Conservation (phyloP, 1,284 basidiomycete genomes). For the Chalciporus sp. region DNA sequence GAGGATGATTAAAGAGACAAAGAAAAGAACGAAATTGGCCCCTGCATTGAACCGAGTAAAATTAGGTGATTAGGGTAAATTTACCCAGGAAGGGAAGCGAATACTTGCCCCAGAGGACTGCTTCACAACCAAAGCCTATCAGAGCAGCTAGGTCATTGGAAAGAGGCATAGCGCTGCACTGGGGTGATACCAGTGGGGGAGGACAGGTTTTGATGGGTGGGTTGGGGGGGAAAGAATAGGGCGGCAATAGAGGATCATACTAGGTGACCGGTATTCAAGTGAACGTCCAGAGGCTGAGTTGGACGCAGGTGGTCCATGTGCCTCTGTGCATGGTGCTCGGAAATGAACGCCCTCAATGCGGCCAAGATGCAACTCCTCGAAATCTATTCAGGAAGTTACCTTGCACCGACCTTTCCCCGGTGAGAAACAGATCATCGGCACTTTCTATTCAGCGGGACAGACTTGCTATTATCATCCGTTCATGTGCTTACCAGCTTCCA, state of each 20-base stretch:
- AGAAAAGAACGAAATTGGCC: conserved; percentile 28
- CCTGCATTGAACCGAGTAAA: conserved; percentile 12
- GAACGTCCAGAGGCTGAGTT: neutral
- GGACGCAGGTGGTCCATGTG: too few relatives aligned
- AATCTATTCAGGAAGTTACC: too few relatives aligned
- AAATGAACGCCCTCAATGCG: too few relatives aligned
- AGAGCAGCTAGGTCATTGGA: conserved; percentile 33
- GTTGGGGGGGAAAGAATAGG: neutral
- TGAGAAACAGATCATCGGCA: too few relatives aligned
- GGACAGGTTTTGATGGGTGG: neutral
- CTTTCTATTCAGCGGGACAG: too few relatives aligned
- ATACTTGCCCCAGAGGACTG: conserved; percentile 34
- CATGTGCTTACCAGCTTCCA: too few relatives aligned
- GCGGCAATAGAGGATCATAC: neutral
- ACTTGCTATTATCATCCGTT: too few relatives aligned
- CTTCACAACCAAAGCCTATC: conserved; percentile 37
- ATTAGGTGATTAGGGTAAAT: neutral
- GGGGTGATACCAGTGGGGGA: neutral
- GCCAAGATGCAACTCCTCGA: too few relatives aligned
- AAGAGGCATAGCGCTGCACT: conserved; percentile 15
- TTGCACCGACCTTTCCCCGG: too few relatives aligned
- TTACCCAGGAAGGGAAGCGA: conserved; percentile 5
- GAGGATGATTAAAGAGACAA: conserved; percentile 29
- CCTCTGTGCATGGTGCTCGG: too few relatives aligned
- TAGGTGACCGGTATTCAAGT: neutral